Evolutionary conservation across 768 basidiomycete genomes (phyloP).

Genomic region (Pleurotus cornucopiae): DNA sequence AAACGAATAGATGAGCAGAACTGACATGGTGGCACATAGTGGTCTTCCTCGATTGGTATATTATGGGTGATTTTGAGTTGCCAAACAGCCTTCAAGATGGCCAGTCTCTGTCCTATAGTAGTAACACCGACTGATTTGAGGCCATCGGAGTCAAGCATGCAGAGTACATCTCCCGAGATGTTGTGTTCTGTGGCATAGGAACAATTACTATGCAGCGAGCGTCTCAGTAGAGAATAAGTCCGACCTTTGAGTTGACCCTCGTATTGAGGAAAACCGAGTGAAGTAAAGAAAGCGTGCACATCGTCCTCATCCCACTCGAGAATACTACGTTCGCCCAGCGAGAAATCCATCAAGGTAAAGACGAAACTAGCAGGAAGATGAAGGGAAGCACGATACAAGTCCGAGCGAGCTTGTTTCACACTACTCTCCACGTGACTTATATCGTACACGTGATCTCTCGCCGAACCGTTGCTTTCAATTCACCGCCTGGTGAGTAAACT

Average conservation of each 20-base stretch:
- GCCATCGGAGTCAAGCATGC: constrained; percentile 75
- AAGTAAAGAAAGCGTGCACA: constrained; percentile 75
- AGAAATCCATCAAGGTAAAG: constrained; percentile 28
- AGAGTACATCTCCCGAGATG: constrained; percentile 87
- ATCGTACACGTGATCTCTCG: not conserved
- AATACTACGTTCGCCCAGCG: constrained; percentile 33
- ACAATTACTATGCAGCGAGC: constrained; percentile 11
- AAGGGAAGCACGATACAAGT: constrained; percentile 5
- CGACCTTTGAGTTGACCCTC: constrained; percentile 77
- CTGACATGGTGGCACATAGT: constrained; percentile 89
- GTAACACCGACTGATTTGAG: constrained; percentile 84
- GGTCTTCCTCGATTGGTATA: constrained; percentile 76
- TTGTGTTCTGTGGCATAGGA: constrained; percentile 63
- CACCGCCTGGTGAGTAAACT: too few species aligned
- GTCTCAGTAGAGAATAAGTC: constrained; percentile 15
- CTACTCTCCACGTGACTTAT: not conserved
- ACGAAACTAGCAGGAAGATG: constrained; percentile 4
- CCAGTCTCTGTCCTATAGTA: constrained; percentile 88
- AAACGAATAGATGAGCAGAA: constrained; percentile 11
- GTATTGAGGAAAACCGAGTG: constrained; percentile 83
- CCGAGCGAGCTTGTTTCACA: not conserved
- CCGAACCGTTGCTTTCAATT: not conserved
- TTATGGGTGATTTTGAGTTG: constrained; percentile 80
- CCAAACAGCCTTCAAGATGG: constrained; percentile 92
- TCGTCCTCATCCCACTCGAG: constrained; percentile 72